Conservation (phyloP, 2,329 filamentous ascomycete species). For the Alternaria sp. region DNA sequence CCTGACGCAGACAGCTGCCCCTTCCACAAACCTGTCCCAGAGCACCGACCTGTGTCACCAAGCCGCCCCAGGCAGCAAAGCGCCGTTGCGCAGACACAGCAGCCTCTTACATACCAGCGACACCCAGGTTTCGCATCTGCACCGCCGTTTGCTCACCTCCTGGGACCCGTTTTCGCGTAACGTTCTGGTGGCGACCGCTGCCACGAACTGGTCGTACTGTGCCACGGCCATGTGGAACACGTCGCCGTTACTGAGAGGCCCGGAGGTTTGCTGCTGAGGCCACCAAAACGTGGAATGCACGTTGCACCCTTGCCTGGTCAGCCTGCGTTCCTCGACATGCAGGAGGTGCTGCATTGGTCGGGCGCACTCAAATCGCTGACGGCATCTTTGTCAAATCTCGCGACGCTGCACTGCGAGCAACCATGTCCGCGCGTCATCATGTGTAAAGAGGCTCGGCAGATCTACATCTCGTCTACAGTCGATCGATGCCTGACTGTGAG, state of each 20-base stretch:
- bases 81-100: conserved; percentile 16
- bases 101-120: conserved; percentile 20
- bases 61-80: conserved; percentile 16
- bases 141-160: conserved; percentile 39
- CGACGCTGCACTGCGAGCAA: neutral
- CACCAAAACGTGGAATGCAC: conserved; percentile 44
- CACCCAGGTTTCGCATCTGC: conserved; percentile 30
- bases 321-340: conserved; percentile 12
- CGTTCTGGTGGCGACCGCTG: conserved; percentile 23
- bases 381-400: conserved; percentile 3
- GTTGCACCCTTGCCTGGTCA: conserved; percentile 41
- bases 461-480: conserved; percentile 16
- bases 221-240: conserved; percentile 25
- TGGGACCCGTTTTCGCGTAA: conserved; percentile 40
- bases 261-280: conserved; percentile 37
- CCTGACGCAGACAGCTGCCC: conserved; percentile 6
- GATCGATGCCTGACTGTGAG: conserved; percentile 20
- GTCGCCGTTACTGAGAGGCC: conserved; percentile 29
- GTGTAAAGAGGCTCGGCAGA: conserved; percentile 18
- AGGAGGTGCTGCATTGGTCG: neutral
- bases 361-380: conserved; percentile 2
- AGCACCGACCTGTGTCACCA: conserved; percentile 21
- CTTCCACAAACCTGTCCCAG: conserved; percentile 22
- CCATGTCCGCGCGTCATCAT: conserved; percentile 15
- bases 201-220: conserved; percentile 22